Percentiles rank a stretch among this genome's conserved stretches.
phyloP scores from a whole-genome alignment of 129 eudicot species.

The Tanacetum coccineum region DNA sequence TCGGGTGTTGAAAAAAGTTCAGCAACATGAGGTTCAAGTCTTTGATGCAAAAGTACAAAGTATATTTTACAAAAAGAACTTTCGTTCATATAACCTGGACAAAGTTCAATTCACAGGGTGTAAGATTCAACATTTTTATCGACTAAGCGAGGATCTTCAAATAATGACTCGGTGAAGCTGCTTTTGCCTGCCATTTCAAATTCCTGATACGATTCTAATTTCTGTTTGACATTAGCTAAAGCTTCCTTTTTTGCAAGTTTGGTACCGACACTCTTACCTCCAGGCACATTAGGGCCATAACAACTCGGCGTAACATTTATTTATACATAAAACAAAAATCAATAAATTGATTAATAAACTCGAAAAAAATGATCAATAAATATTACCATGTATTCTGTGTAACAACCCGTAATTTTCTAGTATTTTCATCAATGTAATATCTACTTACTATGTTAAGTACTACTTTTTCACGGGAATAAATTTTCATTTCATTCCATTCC shows the following conservation, averaged over 20 bases:
- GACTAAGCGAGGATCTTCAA: constrained; percentile 41
- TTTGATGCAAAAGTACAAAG: constrained; percentile 85
- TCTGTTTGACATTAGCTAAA: constrained; percentile 58
- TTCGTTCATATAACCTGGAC: constrained; percentile 88
- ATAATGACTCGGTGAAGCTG: constrained; percentile 62
- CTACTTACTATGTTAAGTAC: too few species aligned
- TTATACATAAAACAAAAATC: background rate
- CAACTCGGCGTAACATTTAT: constrained; percentile 44
- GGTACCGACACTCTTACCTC: constrained; percentile 52
- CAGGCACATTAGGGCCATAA: constrained; percentile 63
- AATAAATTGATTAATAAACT: background rate
- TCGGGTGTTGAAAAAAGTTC: constrained; percentile 76
- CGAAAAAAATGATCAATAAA: background rate
- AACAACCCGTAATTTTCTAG: too few species aligned
- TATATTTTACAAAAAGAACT: constrained; percentile 83
- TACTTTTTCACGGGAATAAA: too few species aligned
- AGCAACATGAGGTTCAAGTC: constrained; percentile 73
- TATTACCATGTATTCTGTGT: constrained; percentile 82
- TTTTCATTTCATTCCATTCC: too few species aligned
- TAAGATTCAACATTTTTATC: too few species aligned
- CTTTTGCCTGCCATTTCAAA: constrained; percentile 61
- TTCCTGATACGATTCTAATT: constrained; percentile 54
- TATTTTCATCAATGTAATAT: too few species aligned
- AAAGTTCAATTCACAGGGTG: constrained; percentile 89
- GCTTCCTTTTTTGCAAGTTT: constrained; percentile 82